Conservation (phyloP, 495 filamentous ascomycete genomes). For the Penicillium robsamsonii region DNA sequence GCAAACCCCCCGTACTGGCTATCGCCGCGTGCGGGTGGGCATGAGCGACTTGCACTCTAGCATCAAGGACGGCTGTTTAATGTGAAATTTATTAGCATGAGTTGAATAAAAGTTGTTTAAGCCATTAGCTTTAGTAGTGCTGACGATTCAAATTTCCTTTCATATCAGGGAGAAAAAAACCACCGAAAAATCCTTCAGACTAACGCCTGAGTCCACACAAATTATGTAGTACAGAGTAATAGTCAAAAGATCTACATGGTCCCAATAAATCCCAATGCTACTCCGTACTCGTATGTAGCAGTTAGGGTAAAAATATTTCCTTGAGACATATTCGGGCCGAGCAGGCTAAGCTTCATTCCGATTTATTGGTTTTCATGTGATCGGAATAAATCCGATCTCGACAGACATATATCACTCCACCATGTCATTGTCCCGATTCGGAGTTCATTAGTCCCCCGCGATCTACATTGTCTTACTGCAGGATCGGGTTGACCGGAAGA, state of each 20-base stretch:
- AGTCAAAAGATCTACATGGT: too few relatives aligned
- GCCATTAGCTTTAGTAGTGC: neutral
- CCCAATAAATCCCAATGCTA: too few relatives aligned
- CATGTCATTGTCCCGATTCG: neutral
- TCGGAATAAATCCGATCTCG: neutral
- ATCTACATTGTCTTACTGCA: neutral
- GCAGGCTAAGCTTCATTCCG: neutral
- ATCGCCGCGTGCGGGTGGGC: slow-evolving; percentile 69
- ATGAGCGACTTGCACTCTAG: slow-evolving; percentile 85
- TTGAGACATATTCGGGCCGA: neutral
- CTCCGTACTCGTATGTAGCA: too few relatives aligned
- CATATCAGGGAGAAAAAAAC: too few relatives aligned
- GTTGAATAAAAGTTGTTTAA: neutral
- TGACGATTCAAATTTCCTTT: neutral
- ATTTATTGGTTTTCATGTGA: neutral
- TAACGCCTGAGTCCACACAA: too few relatives aligned
- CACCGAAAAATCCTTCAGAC: too few relatives aligned
- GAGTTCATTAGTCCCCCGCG: neutral
- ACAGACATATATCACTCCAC: neutral
- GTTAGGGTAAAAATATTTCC: neutral
- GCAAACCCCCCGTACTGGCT: slow-evolving; percentile 46
- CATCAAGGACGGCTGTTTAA: slow-evolving; percentile 85
- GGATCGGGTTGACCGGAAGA: neutral
- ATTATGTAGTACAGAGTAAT: too few relatives aligned
- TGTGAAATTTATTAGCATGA: slow-evolving; percentile 49